Evolutionary conservation across 2,329 filamentous ascomycete genomes (phyloP), one percentile per base, ranked within the genome.

Genomic region (Ceratocystis ficicola): DNA sequence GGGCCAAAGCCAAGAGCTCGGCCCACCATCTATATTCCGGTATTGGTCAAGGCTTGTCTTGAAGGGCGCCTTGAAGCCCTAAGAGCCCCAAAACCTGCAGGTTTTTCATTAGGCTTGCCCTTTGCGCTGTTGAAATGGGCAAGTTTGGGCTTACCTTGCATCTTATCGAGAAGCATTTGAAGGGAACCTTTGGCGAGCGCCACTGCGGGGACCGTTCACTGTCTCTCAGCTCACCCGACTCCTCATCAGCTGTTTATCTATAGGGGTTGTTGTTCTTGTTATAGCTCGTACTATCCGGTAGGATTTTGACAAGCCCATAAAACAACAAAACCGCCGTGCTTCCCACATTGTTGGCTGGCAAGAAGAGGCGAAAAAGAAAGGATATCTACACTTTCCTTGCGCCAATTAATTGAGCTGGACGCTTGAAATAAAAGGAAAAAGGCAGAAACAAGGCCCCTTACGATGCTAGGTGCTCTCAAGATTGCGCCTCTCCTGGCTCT

Each of bases 401-500:
- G 32, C 10, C 3, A 36, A 36, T 36, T 12, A 36, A 36, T 36
- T 12, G 32, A 10, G 32, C 32, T 36, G 10, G 32, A 12, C 32
- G 32, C 10, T 36, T 36, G 32, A 36, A 36, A 10, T 10, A 36
- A 48, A 48, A 48, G 12, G 44, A 20, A 20, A 8, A 48, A 48
- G 15, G 20, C 5, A 20, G 12, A 1, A 48, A 20, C 20, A 48
- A 48, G 4, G 20, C 50, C 8, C 50, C 25, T 46, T 25, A 60
- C 6, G 41, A 68, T 55, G 48, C 65, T 66, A 17, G 62, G 62
- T 48, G 57, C 46, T 44, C 64, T 61, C 12, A 20, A 32, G 52
- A n/a, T 52, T 20, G 41, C 55, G 44, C 44, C 44, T 22, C 44
- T 44, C 28, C 10, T 63, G 61, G 64, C 57, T n/a, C 57, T 71